Evolutionary conservation across 208 protist species (phyloP), one percentile per base, ranked within the genome.

Genomic region (Trypanosoma cruzi): DNA sequence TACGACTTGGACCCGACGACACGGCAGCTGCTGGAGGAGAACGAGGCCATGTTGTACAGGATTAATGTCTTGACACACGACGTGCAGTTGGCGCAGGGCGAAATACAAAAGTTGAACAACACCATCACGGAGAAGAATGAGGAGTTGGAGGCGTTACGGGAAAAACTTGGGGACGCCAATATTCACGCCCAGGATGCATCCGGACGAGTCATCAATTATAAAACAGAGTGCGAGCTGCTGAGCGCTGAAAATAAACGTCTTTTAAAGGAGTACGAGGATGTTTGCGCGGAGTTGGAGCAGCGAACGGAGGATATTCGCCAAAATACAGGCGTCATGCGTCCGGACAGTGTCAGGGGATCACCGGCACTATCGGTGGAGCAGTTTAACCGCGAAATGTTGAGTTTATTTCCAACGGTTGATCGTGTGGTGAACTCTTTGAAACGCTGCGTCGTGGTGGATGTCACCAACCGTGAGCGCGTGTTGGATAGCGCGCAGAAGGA

Each of bases 11-110:
- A 78, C 60, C 56, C 56, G 13, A 44, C 73, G 42, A 84, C 76
- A 13, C 37, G 70, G 24, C 76, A 57, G 6, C 76, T 93, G 46
- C 74, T 88, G 32, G 61, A 75, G 31, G 87, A 90, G 61, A 90
- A 89, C 60, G 84, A 85, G 52, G 61, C 73, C 40, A 89, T 93
- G 84, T 44, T 93, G 20, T 68, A 66, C 53, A 70, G 63, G 18
- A 85, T 89, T 29, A 75, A 68, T 14, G 58, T 55, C 14, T 72
- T 93, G n/a, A 72, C 77, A 28, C 61, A 71, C 42, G 77, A 86
- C 31, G 52, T 78, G 24, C 57, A 72, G 28, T 58, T 69, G 53
- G 53, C 76, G 46, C 34, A 67, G 37, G 68, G 46, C 40, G 69
- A 74, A 10, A 67, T 84, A 36, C 14, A 13, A 18, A 34, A 65